Conservation (phyloP, 2,329 filamentous ascomycete genomes). For the Aspergillus neotritici region DNA sequence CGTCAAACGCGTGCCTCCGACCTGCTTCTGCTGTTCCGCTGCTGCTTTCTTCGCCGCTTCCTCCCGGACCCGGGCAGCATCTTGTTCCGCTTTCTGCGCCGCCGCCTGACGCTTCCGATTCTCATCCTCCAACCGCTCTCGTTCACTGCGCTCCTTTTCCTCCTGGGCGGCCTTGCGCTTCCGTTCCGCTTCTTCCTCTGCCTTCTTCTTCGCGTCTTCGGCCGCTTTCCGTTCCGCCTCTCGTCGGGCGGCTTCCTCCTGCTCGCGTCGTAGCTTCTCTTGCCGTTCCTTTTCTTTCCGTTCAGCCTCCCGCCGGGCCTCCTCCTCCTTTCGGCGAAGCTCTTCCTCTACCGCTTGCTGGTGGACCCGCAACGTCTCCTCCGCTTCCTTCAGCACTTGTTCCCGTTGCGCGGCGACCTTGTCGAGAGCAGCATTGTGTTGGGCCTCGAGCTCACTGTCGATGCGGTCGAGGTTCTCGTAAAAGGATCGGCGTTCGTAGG, state of each 20-base stretch:
- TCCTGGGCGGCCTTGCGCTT: conserved; percentile 35
- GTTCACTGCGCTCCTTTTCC: conserved; percentile 30
- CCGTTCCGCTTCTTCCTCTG: conserved; percentile 30
- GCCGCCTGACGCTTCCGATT: conserved; percentile 31
- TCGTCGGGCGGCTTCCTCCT: conserved; percentile 34
- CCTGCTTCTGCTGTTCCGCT: conserved; percentile 23
- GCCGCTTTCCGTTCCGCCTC: conserved; percentile 42
- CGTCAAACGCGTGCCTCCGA: conserved; percentile 25
- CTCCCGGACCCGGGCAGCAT: conserved; percentile 22
- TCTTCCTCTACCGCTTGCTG: conserved; percentile 37
- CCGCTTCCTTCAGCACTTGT: conserved; percentile 53
- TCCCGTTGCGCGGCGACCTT: conserved; percentile 63
- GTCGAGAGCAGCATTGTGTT: conserved; percentile 61
- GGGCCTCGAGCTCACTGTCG: conserved; percentile 56
- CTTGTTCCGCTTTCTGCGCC: conserved; percentile 24
- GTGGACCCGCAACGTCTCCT: conserved; percentile 49
- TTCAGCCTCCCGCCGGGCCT: conserved; percentile 30
- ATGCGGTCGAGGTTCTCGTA: conserved; percentile 58
- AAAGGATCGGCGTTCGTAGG: conserved; percentile 41
- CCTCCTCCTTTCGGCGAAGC: conserved; percentile 31
- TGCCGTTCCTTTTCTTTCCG: conserved; percentile 29
- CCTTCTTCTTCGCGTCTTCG: conserved; percentile 31
- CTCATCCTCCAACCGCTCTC: conserved; percentile 26
- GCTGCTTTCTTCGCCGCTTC: conserved; percentile 24
- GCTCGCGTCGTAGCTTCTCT: conserved; percentile 27